These are phyloP conservation scores for Monascus ruber DNA, from an alignment of 2,329 filamentous ascomycete genomes.

Conservation along the genomic window DNA sequence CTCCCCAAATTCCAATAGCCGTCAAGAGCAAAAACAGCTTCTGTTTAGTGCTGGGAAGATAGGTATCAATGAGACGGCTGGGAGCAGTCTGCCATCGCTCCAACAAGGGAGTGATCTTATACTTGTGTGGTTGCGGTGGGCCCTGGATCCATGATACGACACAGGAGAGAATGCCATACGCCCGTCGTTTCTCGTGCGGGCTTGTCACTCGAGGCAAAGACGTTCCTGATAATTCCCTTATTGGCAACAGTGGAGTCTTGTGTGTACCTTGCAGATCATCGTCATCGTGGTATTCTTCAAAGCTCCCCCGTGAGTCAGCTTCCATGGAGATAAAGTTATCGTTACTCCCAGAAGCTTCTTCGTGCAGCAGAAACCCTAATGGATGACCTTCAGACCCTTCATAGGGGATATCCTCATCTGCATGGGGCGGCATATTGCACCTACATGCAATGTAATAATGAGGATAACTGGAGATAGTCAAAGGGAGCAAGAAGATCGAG, in stretches of 20 bases:
- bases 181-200: background rate
- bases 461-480: no score
- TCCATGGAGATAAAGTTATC: background rate
- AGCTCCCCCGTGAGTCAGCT: no score
- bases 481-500: no score
- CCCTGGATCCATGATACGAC: constrained; percentile 17
- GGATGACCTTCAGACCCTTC: background rate
- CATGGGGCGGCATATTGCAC: no score
- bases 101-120: constrained; percentile 24
- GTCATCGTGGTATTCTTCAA: no score
- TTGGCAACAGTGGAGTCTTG: no score
- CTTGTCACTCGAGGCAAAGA: background rate
- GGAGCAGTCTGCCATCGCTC: constrained; percentile 22
- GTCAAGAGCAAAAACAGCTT: constrained; percentile 16
- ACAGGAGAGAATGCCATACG: background rate
- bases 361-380: background rate
- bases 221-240: background rate
- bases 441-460: no score
- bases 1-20: constrained; percentile 19
- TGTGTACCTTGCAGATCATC: no score
- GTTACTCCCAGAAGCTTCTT: background rate
- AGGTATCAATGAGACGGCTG: constrained; percentile 18
- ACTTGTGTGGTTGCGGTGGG: constrained; percentile 19
- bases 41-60: constrained; percentile 12
- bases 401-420: background rate